Percentiles rank a stretch among this genome's conserved stretches.
phyloP scores from a whole-genome alignment of 306 rosid species.

The Cucurbita argyrosperma region DNA sequence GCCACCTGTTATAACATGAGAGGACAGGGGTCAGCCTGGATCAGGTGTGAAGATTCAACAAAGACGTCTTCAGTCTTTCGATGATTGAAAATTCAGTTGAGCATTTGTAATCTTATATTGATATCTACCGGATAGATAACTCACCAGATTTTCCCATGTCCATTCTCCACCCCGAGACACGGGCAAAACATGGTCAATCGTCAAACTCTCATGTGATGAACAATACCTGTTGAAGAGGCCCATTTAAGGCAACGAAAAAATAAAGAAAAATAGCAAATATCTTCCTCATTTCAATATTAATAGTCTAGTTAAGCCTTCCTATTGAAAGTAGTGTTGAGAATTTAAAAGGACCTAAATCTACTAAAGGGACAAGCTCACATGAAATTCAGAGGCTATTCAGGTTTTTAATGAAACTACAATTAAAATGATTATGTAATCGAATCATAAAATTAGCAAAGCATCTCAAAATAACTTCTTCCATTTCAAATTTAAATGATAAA shows the following conservation, averaged over 20 bases:
- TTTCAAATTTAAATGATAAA: neutral
- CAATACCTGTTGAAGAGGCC: conserved; percentile 57
- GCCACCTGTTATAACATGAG: conserved; percentile 43
- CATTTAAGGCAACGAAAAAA: neutral
- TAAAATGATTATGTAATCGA: neutral
- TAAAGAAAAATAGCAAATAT: neutral
- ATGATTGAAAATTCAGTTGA: neutral
- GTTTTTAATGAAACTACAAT: too few relatives aligned
- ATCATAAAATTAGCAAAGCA: neutral
- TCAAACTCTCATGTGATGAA: conserved; percentile 63
- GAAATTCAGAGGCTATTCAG: too few relatives aligned
- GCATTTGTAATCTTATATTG: neutral
- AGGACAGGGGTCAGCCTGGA: neutral
- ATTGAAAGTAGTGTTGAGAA: neutral
- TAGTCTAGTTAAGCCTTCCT: neutral
- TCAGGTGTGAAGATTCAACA: neutral
- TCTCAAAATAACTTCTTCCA: neutral
- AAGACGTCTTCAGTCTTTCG: neutral
- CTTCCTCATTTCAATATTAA: neutral
- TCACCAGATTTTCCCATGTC: conserved; percentile 93
- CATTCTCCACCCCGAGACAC: conserved; percentile 73
- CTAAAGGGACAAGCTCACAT: neutral
- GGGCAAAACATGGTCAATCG: conserved; percentile 84
- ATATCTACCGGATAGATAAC: conserved; percentile 6
- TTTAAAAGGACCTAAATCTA: neutral